These are phyloP conservation scores for Quercus tomentella DNA, from an alignment of 331 rosid genomes.

Conservation along the genomic window DNA sequence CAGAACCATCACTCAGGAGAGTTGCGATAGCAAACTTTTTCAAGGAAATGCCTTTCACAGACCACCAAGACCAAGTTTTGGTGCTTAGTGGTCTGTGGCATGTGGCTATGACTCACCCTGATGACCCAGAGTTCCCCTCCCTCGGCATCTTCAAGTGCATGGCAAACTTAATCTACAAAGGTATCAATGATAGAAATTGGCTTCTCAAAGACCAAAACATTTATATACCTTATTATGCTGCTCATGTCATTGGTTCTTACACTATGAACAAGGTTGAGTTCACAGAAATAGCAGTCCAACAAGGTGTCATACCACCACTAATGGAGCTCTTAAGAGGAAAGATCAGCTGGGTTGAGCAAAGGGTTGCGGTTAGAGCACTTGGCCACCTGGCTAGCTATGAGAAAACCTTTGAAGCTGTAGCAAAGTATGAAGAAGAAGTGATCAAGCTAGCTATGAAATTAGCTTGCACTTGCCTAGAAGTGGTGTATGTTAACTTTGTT, in stretches of 20 bases:
- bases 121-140: constrained; percentile 67
- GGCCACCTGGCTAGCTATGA: constrained; percentile 83
- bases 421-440: constrained; percentile 43
- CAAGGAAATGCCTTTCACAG: constrained; percentile 40
- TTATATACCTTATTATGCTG: constrained; percentile 84
- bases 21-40: constrained; percentile 40
- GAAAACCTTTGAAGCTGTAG: constrained; percentile 51
- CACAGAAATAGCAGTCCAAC: constrained; percentile 55
- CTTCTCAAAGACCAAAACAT: constrained; percentile 66
- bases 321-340: constrained; percentile 65
- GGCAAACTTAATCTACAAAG: constrained; percentile 57
- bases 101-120: constrained; percentile 77
- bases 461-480: constrained; percentile 56
- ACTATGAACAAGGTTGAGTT: constrained; percentile 70
- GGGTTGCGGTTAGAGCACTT: constrained; percentile 74
- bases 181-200: constrained; percentile 45
- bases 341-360: constrained; percentile 79
- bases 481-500: constrained; percentile 45
- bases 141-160: constrained; percentile 82
- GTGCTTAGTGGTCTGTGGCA: constrained; percentile 70
- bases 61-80: constrained; percentile 45
- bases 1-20: constrained; percentile 36
- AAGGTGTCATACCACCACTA: constrained; percentile 69
- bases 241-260: constrained; percentile 86
- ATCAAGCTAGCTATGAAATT: constrained; percentile 48